These are phyloP conservation scores for Phialophora verrucosa DNA, from an alignment of 2,329 filamentous ascomycete genomes.

Conservation along the genomic window DNA sequence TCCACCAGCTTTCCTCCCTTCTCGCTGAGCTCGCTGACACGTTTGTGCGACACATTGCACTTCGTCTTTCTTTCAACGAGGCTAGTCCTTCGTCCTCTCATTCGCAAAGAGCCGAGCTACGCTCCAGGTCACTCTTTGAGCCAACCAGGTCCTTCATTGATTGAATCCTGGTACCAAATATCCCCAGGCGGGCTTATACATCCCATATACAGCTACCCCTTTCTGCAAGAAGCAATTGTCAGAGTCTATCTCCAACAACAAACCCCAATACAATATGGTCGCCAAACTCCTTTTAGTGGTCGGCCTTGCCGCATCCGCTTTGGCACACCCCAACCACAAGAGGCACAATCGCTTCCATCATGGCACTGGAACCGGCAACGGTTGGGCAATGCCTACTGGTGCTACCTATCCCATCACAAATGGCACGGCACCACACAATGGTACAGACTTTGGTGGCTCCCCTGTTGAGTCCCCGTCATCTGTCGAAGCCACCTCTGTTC, in stretches of 20 bases:
- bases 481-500: slow-evolving; percentile 4
- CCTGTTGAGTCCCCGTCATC: slow-evolving; percentile 24
- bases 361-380: slow-evolving; percentile 30
- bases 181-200: slow-evolving; percentile 32
- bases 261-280: slow-evolving; percentile 35
- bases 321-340: slow-evolving; percentile 37
- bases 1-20: slow-evolving; percentile 36
- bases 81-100: slow-evolving; percentile 38
- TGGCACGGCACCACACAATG: slow-evolving; percentile 29
- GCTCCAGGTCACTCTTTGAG: slow-evolving; percentile 38
- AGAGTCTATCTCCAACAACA: slow-evolving; percentile 15
- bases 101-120: slow-evolving; percentile 36
- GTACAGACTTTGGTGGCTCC: slow-evolving; percentile 30
- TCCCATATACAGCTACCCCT: slow-evolving; percentile 15
- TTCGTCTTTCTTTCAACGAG: slow-evolving; percentile 39
- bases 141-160: slow-evolving; percentile 35
- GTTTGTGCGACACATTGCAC: slow-evolving; percentile 42
- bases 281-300: slow-evolving; percentile 35
- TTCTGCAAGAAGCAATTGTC: slow-evolving; percentile 9
- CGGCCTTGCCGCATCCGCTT: slow-evolving; percentile 36
- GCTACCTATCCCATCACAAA: slow-evolving; percentile 26
- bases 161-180: slow-evolving; percentile 26
- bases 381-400: slow-evolving; percentile 30
- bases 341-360: slow-evolving; percentile 35
- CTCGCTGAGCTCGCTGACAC: slow-evolving; percentile 38